Evolutionary conservation across 495 filamentous ascomycete species (phyloP), one percentile per base, ranked within the genome.

Genomic region (Penicillium riverlandense): DNA sequence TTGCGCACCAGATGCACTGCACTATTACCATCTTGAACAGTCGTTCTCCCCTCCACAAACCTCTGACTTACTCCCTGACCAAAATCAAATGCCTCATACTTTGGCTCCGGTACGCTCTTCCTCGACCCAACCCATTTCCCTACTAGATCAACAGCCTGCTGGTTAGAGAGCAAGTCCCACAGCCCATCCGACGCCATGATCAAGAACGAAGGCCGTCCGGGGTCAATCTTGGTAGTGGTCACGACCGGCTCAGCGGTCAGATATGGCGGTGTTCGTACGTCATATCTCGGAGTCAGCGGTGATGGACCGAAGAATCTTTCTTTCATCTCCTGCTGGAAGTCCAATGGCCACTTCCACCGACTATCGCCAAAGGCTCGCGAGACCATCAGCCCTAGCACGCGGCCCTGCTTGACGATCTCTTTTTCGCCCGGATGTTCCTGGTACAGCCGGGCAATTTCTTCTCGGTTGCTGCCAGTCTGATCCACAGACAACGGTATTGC

Each of bases 141-240:
- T 2, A 85, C 75, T 3, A 81, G 57, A 4, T 70, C 58, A 0
- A 85, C 82, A 2, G 75, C 80, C 56, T 86, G 70, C 46, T 77
- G 65, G 49, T 56, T 80, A 8, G 73, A 67, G 30, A 85, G 62
- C 33, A 57, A 57, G 51, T 84, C 79, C 82, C 82, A 87, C 29
- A 86, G 40, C 5, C 82, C 82, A 47, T 85, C 82, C 4, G 71
- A 74, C 12, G 78, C 82, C 53, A 85, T 62, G 41, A 87, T 79
- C 39, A 85, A 38, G 47, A 86, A 85, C 12, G 75, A 75, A 12
- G 63, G 59, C 27, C 58, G 58, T 0, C 51, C 55, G 0, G 66
- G 50, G 27, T 78, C 56, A 22, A 86, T 65, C 46, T 64, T 59
- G 0, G 68, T 76, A 30, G 73, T 77, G 0, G 73, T 79, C 32